Evolutionary conservation across 1,284 basidiomycete species (phyloP).

Genomic region (Cryptococcus sp.): DNA sequence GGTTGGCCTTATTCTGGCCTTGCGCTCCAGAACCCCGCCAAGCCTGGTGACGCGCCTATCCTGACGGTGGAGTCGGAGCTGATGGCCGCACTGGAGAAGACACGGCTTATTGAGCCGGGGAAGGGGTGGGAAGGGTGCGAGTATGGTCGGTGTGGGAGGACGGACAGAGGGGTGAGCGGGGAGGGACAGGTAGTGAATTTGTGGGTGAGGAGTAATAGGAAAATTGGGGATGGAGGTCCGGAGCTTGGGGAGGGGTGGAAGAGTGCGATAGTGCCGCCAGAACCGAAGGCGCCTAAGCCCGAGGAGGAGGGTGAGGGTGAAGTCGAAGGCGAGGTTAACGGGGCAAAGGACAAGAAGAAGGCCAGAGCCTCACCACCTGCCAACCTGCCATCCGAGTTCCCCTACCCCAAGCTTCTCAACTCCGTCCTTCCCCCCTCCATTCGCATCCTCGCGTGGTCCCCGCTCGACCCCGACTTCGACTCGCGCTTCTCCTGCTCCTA

Average conservation of each 20-base stretch:
- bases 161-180: slow-evolving; percentile 91
- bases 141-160: slow-evolving; percentile 88
- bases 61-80: slow-evolving; percentile 89
- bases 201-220: slow-evolving; percentile 67
- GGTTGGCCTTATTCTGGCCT: slow-evolving; percentile 90
- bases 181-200: slow-evolving; percentile 91
- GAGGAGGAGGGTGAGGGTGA: slow-evolving; percentile 6
- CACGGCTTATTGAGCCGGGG: slow-evolving; percentile 68
- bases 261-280: slow-evolving; percentile 7
- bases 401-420: slow-evolving; percentile 80
- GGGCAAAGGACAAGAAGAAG: background rate
- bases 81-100: slow-evolving; percentile 73
- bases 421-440: slow-evolving; percentile 85
- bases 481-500: slow-evolving; percentile 82
- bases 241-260: slow-evolving; percentile 29
- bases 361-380: background rate
- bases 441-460: slow-evolving; percentile 92
- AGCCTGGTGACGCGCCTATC: slow-evolving; percentile 54
- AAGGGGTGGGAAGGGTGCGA: slow-evolving; percentile 78
- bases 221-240: slow-evolving; percentile 30
- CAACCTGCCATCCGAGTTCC: slow-evolving; percentile 58
- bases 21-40: slow-evolving; percentile 64
- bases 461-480: slow-evolving; percentile 75
- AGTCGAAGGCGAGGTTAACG: background rate
- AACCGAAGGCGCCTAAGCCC: background rate